Evolutionary conservation across 306 rosid genomes (phyloP).

Genomic region (Acmispon strigosus): DNA sequence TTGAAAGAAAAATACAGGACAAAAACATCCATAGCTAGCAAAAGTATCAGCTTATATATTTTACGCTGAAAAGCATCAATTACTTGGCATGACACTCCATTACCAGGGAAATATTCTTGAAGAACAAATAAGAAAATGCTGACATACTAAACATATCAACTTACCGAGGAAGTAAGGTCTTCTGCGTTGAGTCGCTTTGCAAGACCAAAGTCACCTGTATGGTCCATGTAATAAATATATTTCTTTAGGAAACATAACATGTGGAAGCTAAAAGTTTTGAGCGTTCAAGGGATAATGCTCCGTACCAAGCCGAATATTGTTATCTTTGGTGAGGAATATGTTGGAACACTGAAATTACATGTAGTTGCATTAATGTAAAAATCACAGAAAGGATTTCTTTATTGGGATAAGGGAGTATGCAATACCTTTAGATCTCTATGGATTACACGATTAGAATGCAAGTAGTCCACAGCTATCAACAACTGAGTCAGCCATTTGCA

Average conservation of each 20-base stretch:
- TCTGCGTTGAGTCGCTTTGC: constrained; percentile 81
- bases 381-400: background rate
- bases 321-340: constrained; percentile 80
- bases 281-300: constrained; percentile 11
- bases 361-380: constrained; percentile 17
- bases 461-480: constrained; percentile 83
- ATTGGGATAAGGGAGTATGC: background rate
- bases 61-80: constrained; percentile 11
- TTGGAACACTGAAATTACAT: constrained; percentile 80
- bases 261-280: constrained; percentile 26
- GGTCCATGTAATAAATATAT: constrained; percentile 24
- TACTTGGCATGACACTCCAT: background rate
- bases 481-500: constrained; percentile 93
- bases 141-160: constrained; percentile 4
- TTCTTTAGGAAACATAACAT: constrained; percentile 15
- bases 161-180: constrained; percentile 78
- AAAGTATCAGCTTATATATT: background rate
- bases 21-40: background rate
- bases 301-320: constrained; percentile 77
- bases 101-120: constrained; percentile 2
- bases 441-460: constrained; percentile 87
- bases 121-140: background rate
- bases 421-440: constrained; percentile 92
- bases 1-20: background rate
- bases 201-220: constrained; percentile 89